Evolutionary conservation across 495 filamentous ascomycete species (phyloP).

Genomic region (Penicillium desertorum): DNA sequence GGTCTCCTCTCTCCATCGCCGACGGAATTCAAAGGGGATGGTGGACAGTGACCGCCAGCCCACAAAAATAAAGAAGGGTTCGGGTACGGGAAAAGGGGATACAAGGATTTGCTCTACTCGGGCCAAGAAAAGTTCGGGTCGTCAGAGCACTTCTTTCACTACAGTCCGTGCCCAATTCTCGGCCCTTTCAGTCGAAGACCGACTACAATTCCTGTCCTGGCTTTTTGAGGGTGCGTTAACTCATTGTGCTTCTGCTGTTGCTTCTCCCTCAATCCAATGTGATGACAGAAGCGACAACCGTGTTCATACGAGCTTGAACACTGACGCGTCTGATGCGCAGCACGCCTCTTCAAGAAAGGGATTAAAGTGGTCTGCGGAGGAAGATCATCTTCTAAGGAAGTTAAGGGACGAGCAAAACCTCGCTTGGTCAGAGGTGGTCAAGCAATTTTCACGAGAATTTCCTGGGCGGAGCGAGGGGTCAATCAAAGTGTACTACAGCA

Average conservation of each 20-base stretch:
- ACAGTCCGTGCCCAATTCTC: not conserved
- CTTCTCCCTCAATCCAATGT: not conserved
- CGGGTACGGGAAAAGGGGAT: not conserved
- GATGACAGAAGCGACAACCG: not conserved
- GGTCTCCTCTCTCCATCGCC: not conserved
- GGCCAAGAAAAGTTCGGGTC: not conserved
- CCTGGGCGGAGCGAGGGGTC: conserved; percentile 2
- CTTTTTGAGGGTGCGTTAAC: conserved; percentile 1
- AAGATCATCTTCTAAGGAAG: conserved; percentile 3
- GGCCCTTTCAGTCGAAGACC: not conserved
- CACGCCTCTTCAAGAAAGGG: conserved; percentile 2
- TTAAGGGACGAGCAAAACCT: not conserved
- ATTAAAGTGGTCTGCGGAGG: not conserved
- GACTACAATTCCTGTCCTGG: conserved; percentile 1
- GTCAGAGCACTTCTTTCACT: not conserved
- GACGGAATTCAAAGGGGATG: conserved; percentile 4
- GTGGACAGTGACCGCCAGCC: not conserved
- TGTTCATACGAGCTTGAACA: not conserved
- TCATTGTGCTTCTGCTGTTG: not conserved
- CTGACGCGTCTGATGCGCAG: not conserved
- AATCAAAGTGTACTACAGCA: conserved; percentile 1
- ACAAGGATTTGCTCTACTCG: conserved; percentile 1
- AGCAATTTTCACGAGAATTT: not conserved
- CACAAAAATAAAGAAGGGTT: not conserved
- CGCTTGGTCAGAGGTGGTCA: conserved; percentile 1